Evolutionary conservation across 805 yeast species (phyloP).

Genomic region (Kregervanrija delftensis): DNA sequence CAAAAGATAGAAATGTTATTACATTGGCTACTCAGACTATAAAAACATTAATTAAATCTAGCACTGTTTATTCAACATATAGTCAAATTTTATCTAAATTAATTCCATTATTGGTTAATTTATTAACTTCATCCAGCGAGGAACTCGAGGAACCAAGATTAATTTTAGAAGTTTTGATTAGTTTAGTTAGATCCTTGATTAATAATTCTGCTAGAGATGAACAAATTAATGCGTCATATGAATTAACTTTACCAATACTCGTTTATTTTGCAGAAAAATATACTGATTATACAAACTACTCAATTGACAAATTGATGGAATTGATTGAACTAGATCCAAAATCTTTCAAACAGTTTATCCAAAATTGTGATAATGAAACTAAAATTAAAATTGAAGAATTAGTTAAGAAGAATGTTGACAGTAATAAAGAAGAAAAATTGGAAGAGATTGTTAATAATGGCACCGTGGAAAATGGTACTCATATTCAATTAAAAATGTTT

Average conservation of each 20-base stretch:
- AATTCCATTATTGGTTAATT: slow-evolving; percentile 38
- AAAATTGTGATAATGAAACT: slow-evolving; percentile 33
- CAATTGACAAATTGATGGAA: slow-evolving; percentile 40
- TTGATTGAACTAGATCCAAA: slow-evolving; percentile 39
- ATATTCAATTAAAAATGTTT: slow-evolving; percentile 48
- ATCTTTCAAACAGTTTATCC: slow-evolving; percentile 43
- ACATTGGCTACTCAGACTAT: slow-evolving; percentile 53
- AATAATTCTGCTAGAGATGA: slow-evolving; percentile 18
- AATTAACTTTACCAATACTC: slow-evolving; percentile 25
- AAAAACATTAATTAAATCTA: slow-evolving; percentile 41
- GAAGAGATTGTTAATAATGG: slow-evolving; percentile 4
- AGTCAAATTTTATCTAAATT: slow-evolving; percentile 35
- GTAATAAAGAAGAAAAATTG: slow-evolving; percentile 8
- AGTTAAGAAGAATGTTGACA: slow-evolving; percentile 29
- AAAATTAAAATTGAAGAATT: slow-evolving; percentile 35
- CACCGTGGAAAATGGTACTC: slow-evolving; percentile 18
- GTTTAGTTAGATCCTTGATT: slow-evolving; percentile 33
- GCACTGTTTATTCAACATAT: slow-evolving; percentile 20
- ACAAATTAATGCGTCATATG: slow-evolving; percentile 23
- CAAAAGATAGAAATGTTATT: slow-evolving; percentile 27
- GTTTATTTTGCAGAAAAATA: slow-evolving; percentile 25
- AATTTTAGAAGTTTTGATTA: slow-evolving; percentile 42
- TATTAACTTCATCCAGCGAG: slow-evolving; percentile 9
- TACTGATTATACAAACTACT: slow-evolving; percentile 28
- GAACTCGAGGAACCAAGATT: slow-evolving; percentile 29